Conservation (phyloP, 345 rosid genomes). For the Psidium friedrichsthalianum region DNA sequence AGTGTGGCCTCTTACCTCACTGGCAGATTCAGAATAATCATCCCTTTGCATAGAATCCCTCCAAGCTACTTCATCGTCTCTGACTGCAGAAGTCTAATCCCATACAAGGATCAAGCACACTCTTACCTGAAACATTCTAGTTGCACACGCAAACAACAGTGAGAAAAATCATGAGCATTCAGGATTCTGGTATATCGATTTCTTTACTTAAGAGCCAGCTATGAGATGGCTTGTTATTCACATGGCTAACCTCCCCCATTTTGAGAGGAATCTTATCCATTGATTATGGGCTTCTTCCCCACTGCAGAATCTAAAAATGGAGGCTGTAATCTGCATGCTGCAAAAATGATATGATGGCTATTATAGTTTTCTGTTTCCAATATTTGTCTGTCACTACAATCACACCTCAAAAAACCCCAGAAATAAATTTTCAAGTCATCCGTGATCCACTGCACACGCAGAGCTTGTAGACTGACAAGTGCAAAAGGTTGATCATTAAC, state of each 20-base stretch:
- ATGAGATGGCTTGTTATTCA: conserved; percentile 95
- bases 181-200: background rate
- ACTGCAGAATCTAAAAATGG: conserved; percentile 82
- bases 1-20: conserved; percentile 47
- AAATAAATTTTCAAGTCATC: background rate
- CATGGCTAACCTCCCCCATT: conserved; percentile 98
- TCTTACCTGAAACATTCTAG: conserved; percentile 51
- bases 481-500: background rate
- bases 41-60: conserved; percentile 48
- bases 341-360: background rate
- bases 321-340: conserved; percentile 92
- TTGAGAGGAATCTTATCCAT: conserved; percentile 88
- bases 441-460: background rate
- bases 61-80: conserved; percentile 63
- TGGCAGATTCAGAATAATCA: conserved; percentile 62
- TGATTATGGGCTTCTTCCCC: conserved; percentile 73
- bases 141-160: background rate
- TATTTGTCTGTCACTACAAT: background rate
- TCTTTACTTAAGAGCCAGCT: conserved; percentile 69
- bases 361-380: background rate
- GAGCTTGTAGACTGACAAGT: background rate
- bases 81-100: conserved; percentile 71
- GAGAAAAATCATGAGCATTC: background rate
- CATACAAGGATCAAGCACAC: conserved; percentile 98
- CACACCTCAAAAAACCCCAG: background rate